Base-by-base conservation (phyloP, 2,329 filamentous ascomycete genomes). In the Colletotrichum gigasporum region DNA sequence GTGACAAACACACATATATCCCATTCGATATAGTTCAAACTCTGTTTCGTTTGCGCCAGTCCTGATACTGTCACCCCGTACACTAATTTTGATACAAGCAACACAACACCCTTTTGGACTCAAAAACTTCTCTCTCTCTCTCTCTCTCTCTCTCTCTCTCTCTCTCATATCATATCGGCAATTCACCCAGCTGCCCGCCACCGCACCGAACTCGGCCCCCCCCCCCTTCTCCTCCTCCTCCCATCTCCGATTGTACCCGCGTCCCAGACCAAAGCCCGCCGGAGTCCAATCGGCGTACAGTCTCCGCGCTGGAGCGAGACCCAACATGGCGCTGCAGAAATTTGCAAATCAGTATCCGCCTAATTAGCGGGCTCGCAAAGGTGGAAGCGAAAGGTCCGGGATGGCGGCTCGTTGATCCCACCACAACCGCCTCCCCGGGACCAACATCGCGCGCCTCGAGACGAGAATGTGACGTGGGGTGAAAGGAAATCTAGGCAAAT, bases 241-340 rank as follows among this genome's bases (percentile, higher is more conserved):
- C 30, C 35, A 44, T 44, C 35, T 22, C 53, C 44, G 41, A 55
- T 32, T 45, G 24, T 55, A 55, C 37, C 44, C 37, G 45, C 30
- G 37, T 44, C 34, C 41, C 32, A 56, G 41, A 20, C 34, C n/a
- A 9, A 26, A 51, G 11, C 16, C 59, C 22, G 10, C 26, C 45
- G 39, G 16, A 20, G 16, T 14, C 59, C 44, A 50, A 44, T 58
- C 53, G n/a, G 3, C 41, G 10, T 22, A n/a, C 20, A 18, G 10
- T 26, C 10, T 18, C 2, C 9, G 3, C 8, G 3, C 22, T 10
- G 16, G 26, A 41, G 41, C 30, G 26, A 32, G 45, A 30, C 2
- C 5, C 37, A n/a, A 14, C 18, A 30, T 32, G 10, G 34, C 32
- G 42, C 44, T 51, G 45, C 53, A 45, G 10, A 48, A n/a, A 28